These are phyloP conservation scores for Phanerochaete carnosa DNA, from an alignment of 768 basidiomycete species.

Conservation along the genomic window DNA sequence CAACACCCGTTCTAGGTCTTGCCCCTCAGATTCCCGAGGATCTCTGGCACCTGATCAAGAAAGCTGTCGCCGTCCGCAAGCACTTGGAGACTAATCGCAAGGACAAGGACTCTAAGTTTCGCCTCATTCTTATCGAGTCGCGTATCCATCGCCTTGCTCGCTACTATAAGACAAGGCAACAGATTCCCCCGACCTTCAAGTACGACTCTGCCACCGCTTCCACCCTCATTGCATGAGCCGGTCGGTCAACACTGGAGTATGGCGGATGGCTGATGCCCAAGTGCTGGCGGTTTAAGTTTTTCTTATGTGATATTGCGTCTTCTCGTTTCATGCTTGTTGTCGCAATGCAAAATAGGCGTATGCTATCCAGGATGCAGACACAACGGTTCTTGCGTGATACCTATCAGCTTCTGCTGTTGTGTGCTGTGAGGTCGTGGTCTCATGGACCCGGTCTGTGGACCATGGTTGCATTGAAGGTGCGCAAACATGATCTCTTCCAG, in stretches of 20 bases:
- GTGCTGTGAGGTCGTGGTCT: background rate
- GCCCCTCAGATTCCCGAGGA: conserved; percentile 98
- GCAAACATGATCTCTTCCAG: background rate
- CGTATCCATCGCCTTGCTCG: conserved; percentile 96
- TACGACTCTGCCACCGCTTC: conserved; percentile 96
- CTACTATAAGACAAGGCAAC: conserved; percentile 99
- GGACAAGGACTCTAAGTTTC: conserved; percentile 97
- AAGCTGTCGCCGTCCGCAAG: conserved; percentile 98
- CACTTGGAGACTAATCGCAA: conserved; percentile 97
- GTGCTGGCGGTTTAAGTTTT: conserved; percentile 3
- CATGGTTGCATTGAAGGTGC: background rate
- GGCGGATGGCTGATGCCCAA: background rate
- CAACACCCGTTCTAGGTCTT: conserved; percentile 59
- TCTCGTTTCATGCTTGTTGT: conserved; percentile 10
- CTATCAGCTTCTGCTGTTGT: background rate
- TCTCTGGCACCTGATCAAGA: conserved; percentile 99
- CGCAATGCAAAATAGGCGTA: conserved; percentile 17
- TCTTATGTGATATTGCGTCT: conserved; percentile 10
- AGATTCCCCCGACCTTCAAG: conserved; percentile 97
- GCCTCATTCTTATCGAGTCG: conserved; percentile 98
- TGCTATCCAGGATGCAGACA: conserved; percentile 4
- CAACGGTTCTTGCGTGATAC: background rate
- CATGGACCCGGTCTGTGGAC: background rate
- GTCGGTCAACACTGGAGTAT: background rate
- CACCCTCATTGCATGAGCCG: conserved; percentile 73